phyloP scores from a whole-genome alignment of 1,284 basidiomycete species.

The Moesziomyces aphidis region DNA sequence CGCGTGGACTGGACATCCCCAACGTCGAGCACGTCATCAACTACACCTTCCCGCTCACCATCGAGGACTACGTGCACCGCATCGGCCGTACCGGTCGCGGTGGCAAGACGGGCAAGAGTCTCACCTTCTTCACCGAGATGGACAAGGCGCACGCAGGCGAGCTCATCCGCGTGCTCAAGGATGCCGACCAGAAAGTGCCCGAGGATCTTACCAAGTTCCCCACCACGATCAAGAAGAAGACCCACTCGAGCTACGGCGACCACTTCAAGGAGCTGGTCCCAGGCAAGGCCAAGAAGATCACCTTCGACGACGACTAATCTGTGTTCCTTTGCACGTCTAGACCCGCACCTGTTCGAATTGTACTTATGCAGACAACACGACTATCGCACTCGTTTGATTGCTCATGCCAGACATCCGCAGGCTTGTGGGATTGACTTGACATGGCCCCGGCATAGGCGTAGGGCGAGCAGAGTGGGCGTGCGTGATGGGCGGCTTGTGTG shows the following conservation, averaged over 20 bases:
- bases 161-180: constrained; percentile 88
- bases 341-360: neutral
- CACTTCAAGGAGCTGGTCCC: constrained; percentile 72
- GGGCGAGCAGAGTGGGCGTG: neutral
- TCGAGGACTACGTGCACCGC: constrained; percentile 88
- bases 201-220: constrained; percentile 89
- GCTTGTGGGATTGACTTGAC: neutral
- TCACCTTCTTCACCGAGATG: constrained; percentile 87
- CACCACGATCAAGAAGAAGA: constrained; percentile 94
- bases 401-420: neutral
- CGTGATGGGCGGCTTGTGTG: neutral
- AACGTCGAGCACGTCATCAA: constrained; percentile 80
- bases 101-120: constrained; percentile 88
- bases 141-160: constrained; percentile 86
- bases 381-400: neutral
- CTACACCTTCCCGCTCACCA: constrained; percentile 89
- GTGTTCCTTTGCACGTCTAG: neutral
- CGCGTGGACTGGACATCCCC: constrained; percentile 95
- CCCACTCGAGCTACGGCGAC: constrained; percentile 75
- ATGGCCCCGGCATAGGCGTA: neutral
- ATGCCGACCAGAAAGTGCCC: constrained; percentile 80
- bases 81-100: constrained; percentile 96
- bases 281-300: constrained; percentile 76
- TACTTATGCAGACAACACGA: neutral
- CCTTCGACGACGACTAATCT: constrained; percentile 56